Conservation (phyloP, 148 eudicot species). For the Chenopodium album region DNA sequence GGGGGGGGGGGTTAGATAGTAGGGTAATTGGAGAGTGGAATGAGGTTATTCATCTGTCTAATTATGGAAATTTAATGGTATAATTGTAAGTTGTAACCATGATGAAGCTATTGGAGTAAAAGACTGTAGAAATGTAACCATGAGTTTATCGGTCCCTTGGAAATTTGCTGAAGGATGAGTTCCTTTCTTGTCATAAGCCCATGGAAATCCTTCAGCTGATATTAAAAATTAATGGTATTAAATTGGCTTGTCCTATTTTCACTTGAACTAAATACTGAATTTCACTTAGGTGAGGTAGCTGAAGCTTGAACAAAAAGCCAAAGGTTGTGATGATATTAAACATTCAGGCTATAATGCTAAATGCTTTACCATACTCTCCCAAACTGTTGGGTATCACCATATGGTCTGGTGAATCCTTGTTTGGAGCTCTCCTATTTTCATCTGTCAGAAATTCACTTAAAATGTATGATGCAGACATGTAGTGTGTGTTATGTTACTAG, state of each 20-base stretch:
- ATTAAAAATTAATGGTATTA: not conserved
- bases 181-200: not conserved
- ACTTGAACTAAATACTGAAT: not conserved
- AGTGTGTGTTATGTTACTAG: not conserved
- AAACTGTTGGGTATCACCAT: not conserved
- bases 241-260: not conserved
- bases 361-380: not conserved
- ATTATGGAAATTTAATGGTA: not conserved
- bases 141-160: not conserved
- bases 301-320: not conserved
- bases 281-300: not conserved
- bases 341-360: not conserved
- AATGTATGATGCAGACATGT: not conserved
- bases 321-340: not conserved
- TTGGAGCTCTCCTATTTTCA: constrained; percentile 7
- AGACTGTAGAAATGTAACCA: not conserved
- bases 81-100: not conserved
- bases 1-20: not conserved
- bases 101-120: not conserved
- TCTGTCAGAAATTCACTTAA: not conserved
- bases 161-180: not conserved
- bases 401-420: not conserved
- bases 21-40: not conserved
- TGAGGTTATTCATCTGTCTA: not conserved
- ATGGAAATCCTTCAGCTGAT: not conserved